Base-by-base conservation (phyloP, 371 early-diverging fungal genomes). In the Phascolomyces articulosus region DNA sequence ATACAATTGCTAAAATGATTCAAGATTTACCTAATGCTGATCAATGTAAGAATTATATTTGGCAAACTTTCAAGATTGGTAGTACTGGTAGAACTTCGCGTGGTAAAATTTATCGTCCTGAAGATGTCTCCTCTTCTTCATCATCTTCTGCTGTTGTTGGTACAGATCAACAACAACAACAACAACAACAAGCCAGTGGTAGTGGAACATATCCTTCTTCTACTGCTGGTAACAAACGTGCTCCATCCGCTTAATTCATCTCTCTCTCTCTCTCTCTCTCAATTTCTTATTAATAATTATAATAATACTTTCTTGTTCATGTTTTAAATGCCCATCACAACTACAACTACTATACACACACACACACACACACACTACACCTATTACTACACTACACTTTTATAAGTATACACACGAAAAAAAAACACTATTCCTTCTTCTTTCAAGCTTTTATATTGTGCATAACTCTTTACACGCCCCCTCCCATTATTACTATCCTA, bases 1-100 rank as follows among this genome's bases (percentile, higher is more conserved):
- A 93, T 15, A 93, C 94, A 1, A 92, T 97, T 58, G 88, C 91
- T 31, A 93, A 90, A 73, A 88, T 94, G 88, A 93, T 97, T 34
- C 96, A 97, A 72, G 95, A 94, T 56, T 73, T 97, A 51, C 95
- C 94, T 0, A 85, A 89, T 57, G 92, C 90, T 18, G 79, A 86
- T 9, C 78, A 85, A 68, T 96, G 96, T 71, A 79, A 85, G 40
- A 80, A 89, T 48, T 97, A 95, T 70, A 82, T 87, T 23, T 83
- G 83, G 82, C 95, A 93, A 61, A 83, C 76, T 61, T 62, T 73
- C 76, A 40, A 57, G 70, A 56, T 73, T 66, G 68, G 68, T 21
- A 68, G 63, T 13, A 68, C 68, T 13, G 68, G 68, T 9, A 68
- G 63, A 47, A 68, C 68, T 34, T 63, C 68, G 49, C 68, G 68